Conservation (phyloP, 768 basidiomycete genomes). For the Leccinum pellstonianum region DNA sequence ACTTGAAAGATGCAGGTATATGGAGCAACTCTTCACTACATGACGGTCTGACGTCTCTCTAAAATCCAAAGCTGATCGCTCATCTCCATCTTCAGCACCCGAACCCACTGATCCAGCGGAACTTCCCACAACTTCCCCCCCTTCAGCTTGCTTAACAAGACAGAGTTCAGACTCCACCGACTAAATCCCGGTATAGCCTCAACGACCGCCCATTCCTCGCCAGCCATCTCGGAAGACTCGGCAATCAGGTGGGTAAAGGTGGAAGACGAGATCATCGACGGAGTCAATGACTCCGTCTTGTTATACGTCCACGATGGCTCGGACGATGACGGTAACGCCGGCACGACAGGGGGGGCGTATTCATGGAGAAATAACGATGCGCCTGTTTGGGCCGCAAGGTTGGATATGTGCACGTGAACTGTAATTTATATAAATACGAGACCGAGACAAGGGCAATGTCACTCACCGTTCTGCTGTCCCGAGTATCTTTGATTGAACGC, state of each 20-base stretch:
- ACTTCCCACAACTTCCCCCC: slow-evolving; percentile 24
- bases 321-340: slow-evolving; percentile 9
- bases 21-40: no score
- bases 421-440: slow-evolving; percentile 11
- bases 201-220: slow-evolving; percentile 42
- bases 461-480: slow-evolving; percentile 32
- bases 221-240: slow-evolving; percentile 38
- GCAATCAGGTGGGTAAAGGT: slow-evolving; percentile 64
- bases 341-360: slow-evolving; percentile 50
- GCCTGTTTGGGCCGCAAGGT: slow-evolving; percentile 87
- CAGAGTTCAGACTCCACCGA: slow-evolving; percentile 34
- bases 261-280: slow-evolving; percentile 39
- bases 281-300: slow-evolving; percentile 70
- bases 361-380: slow-evolving; percentile 84
- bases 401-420: slow-evolving; percentile 77
- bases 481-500: slow-evolving; percentile 56
- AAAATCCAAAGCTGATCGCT: slow-evolving; percentile 50
- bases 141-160: slow-evolving; percentile 18
- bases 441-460: not conserved
- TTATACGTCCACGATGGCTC: slow-evolving; percentile 62
- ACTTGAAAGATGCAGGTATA: not conserved
- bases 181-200: slow-evolving; percentile 46
- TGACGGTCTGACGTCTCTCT: slow-evolving; percentile 27
- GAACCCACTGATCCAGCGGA: slow-evolving; percentile 22
- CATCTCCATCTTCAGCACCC: slow-evolving; percentile 38